phyloP scores from a whole-genome alignment of 148 eudicot species.

The Camellia japonica region DNA sequence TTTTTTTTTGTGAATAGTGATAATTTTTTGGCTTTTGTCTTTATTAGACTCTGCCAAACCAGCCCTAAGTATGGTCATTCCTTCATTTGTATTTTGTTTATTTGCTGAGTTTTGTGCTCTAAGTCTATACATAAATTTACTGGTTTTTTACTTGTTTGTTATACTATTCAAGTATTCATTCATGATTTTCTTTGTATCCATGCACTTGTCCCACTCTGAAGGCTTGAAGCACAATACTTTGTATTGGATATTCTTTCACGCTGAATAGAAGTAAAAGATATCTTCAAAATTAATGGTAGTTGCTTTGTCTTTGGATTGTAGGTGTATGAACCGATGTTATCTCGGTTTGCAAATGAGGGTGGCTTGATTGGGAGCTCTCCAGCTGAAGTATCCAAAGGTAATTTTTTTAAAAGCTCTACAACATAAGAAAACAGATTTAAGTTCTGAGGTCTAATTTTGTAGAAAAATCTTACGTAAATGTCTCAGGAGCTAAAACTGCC shows the following conservation, averaged over 20 bases:
- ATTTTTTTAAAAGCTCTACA: background rate
- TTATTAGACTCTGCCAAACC: too few species aligned
- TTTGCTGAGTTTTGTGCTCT: constrained; percentile 10
- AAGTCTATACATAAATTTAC: background rate
- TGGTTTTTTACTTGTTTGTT: background rate
- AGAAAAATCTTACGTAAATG: background rate
- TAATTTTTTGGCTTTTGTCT: too few species aligned
- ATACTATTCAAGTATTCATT: background rate
- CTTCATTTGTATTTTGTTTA: background rate
- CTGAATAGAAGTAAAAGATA: background rate
- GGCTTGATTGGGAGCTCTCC: constrained; percentile 83
- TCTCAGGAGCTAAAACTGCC: background rate
- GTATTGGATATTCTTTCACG: background rate
- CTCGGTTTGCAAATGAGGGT: constrained; percentile 70
- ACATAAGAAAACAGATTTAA: background rate
- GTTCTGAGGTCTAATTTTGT: constrained; percentile 6
- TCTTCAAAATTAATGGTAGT: background rate
- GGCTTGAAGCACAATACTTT: background rate
- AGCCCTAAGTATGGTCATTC: background rate
- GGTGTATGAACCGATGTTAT: constrained; percentile 85
- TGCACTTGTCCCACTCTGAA: background rate
- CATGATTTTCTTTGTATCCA: background rate
- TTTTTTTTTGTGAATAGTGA: too few species aligned
- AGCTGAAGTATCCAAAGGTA: constrained; percentile 84
- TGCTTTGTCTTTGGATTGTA: constrained; percentile 31